These are phyloP conservation scores for Drechslerella dactyloides DNA, from an alignment of 2,329 filamentous ascomycete species.

Conservation along the genomic window DNA sequence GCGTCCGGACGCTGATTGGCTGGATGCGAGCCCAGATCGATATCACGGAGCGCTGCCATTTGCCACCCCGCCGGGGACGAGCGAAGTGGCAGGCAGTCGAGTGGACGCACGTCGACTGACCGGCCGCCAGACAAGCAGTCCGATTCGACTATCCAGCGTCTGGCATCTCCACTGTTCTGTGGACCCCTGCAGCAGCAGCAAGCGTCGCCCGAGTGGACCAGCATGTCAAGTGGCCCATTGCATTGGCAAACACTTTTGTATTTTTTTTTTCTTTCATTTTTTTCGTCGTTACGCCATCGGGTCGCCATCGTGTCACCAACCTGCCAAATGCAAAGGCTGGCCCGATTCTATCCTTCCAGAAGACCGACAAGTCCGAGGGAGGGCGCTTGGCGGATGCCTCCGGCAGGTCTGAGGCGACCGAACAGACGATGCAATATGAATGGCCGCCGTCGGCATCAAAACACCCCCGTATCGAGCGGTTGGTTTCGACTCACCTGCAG, in stretches of 20 bases:
- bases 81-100: slow-evolving; percentile 29
- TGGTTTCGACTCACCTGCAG: too few relatives aligned
- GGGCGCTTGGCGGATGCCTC: slow-evolving; percentile 33
- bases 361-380: slow-evolving; percentile 16
- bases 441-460: too few relatives aligned
- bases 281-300: slow-evolving; percentile 44
- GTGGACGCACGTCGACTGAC: slow-evolving; percentile 11
- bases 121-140: not conserved
- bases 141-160: not conserved
- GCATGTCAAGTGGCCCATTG: too few relatives aligned
- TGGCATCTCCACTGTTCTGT: slow-evolving; percentile 20
- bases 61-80: slow-evolving; percentile 5
- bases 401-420: not conserved
- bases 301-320: slow-evolving; percentile 37
- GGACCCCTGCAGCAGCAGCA: slow-evolving; percentile 19
- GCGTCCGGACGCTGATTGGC: slow-evolving; percentile 9
- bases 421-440: too few relatives aligned
- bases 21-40: not conserved
- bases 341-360: slow-evolving; percentile 40
- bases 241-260: too few relatives aligned
- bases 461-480: too few relatives aligned
- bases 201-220: not conserved
- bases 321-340: too few relatives aligned
- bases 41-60: slow-evolving; percentile 9
- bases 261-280: slow-evolving; percentile 4